Conservation (phyloP, 805 yeast genomes). For the Lipomyces oligophaga region DNA sequence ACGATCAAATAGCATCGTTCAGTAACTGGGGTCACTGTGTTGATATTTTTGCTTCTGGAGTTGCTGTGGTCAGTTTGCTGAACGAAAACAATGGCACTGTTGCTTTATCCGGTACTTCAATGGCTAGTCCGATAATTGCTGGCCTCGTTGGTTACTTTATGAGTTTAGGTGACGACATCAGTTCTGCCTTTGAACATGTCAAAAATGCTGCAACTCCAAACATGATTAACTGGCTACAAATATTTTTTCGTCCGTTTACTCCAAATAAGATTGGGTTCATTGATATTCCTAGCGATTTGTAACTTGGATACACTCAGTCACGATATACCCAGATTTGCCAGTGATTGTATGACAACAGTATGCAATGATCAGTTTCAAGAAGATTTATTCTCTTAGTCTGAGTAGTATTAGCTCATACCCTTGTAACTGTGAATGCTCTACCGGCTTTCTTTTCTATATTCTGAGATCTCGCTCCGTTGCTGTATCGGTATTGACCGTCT, state of each 20-base stretch:
- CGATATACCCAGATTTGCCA: no score
- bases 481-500: no score
- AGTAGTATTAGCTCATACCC: no score
- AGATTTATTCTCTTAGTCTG: no score
- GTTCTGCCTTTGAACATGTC: constrained; percentile 31
- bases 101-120: constrained; percentile 72
- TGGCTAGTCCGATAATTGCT: constrained; percentile 96
- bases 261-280: constrained; percentile 27
- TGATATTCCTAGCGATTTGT: neutral
- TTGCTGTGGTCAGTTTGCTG: constrained; percentile 64
- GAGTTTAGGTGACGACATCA: constrained; percentile 34
- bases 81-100: constrained; percentile 33
- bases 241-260: constrained; percentile 30
- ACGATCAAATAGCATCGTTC: constrained; percentile 67
- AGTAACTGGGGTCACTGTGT: constrained; percentile 96
- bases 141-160: constrained; percentile 83
- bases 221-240: constrained; percentile 27
- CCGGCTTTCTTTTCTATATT: no score
- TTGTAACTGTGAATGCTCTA: no score
- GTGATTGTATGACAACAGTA: no score
- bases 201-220: constrained; percentile 23
- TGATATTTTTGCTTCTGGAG: constrained; percentile 81
- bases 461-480: no score
- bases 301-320: no score
- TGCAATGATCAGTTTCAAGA: no score